Evolutionary conservation across 116 monocot genomes (phyloP), one percentile per base, ranked within the genome.

Genomic region (Iris pallida): DNA sequence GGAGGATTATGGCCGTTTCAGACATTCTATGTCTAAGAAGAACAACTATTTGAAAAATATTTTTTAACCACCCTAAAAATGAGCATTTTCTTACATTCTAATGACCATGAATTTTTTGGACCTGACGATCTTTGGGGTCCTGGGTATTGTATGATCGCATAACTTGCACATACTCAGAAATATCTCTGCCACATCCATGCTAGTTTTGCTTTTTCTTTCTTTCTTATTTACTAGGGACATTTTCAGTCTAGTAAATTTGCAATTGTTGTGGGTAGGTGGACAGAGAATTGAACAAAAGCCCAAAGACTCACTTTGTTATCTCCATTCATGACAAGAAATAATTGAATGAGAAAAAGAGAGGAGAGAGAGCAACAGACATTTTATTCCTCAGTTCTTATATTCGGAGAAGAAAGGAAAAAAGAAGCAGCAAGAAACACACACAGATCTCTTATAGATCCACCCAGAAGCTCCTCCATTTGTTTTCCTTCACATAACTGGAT

Each of bases 391-490:
- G 41, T 55, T 81, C 19, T 71, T 68, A 54, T 30, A 30, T 3
- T 30, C 2, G 3, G 30, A 30, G 3, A 30, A 3, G 30, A 30
- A 30, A 30, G 30, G 30, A 30, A 30, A 30, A 3, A 3, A 30
- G n/a, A n/a, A n/a, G n/a, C n/a, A n/a, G n/a, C n/a, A 30, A 30
- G 30, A 30, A 66, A 14, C 14, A 59, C 20, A 53, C 42, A 72
- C n/a, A 61, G 71, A 75, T 75, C 64, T 71, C 64, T 73, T 75
- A 64, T 58, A 78, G 82, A 82, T 78, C 69, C 71, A 13, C 51
- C 16, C 61, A 70, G 11, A 46, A 30, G 30, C 30, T 30, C 30
- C 30, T 30, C 30, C 30, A 3, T 13, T 45, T 53, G 48, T 16
- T 68, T 5, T 55, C 41, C 58, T 61, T 17, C 2, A 30, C 30